phyloP scores from a whole-genome alignment of 257 asterid species.

The Linderniella brevidens region DNA sequence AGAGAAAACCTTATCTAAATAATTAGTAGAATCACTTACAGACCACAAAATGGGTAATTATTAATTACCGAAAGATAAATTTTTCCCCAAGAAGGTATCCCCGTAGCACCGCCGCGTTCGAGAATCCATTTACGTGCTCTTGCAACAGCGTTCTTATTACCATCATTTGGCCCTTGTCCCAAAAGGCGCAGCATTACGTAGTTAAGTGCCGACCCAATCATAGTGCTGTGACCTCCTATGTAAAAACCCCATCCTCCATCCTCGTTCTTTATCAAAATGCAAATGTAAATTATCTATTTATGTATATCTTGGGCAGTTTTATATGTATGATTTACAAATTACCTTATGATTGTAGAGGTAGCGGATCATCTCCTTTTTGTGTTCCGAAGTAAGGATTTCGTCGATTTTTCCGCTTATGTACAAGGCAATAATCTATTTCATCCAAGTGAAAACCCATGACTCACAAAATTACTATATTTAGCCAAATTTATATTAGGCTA shows the following conservation, averaged over 20 bases:
- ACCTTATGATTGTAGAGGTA: conserved; percentile 74
- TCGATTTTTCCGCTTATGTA: conserved; percentile 57
- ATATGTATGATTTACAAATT: neutral
- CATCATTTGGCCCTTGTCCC: conserved; percentile 48
- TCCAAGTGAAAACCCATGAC: neutral
- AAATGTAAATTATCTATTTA: neutral
- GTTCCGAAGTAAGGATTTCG: conserved; percentile 31
- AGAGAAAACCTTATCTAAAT: too few relatives aligned
- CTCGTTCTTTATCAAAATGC: conserved; percentile 26
- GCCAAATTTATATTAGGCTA: too few relatives aligned
- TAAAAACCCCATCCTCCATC: conserved; percentile 91
- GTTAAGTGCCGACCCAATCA: conserved; percentile 73
- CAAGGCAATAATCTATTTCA: conserved; percentile 35
- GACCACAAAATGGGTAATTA: too few relatives aligned
- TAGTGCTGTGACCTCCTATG: conserved; percentile 73
- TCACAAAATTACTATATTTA: neutral
- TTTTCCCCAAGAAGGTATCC: conserved; percentile 85
- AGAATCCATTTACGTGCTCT: conserved; percentile 63
- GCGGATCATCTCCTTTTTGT: conserved; percentile 43
- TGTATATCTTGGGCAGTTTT: neutral
- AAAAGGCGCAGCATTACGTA: conserved; percentile 45
- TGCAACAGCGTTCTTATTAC: conserved; percentile 29
- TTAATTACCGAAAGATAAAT: conserved; percentile 56
- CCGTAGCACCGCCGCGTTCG: conserved; percentile 69
- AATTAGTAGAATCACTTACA: too few relatives aligned